phyloP scores from a whole-genome alignment of 257 asterid genomes.

The Marsdenia floribunda region DNA sequence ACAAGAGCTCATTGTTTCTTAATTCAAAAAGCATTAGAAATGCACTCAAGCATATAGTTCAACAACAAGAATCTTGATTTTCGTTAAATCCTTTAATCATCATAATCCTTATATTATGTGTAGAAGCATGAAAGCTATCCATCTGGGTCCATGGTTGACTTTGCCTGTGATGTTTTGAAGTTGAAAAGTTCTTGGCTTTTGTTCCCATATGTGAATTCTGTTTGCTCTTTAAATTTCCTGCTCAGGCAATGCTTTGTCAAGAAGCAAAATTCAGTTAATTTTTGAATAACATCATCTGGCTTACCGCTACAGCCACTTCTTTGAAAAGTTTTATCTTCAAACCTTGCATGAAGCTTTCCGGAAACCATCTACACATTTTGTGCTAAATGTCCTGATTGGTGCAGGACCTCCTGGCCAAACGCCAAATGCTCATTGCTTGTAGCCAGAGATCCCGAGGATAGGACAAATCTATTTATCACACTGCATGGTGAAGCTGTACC shows the following conservation, averaged over 20 bases:
- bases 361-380: slow-evolving; percentile 3
- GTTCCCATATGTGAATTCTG: background rate
- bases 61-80: background rate
- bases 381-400: slow-evolving; percentile 19
- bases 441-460: slow-evolving; percentile 87
- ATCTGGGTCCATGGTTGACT: slow-evolving; percentile 90
- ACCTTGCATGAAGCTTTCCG: background rate
- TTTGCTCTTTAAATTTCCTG: background rate
- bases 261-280: background rate
- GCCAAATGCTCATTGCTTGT: slow-evolving; percentile 93
- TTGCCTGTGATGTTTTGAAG: slow-evolving; percentile 65
- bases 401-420: slow-evolving; percentile 89
- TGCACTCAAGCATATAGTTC: background rate
- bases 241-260: background rate
- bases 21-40: background rate
- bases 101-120: slow-evolving; percentile 10
- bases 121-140: slow-evolving; percentile 92
- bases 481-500: slow-evolving; percentile 85
- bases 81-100: background rate
- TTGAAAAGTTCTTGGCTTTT: background rate
- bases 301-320: background rate
- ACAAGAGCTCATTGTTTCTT: background rate
- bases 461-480: slow-evolving; percentile 70
- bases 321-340: background rate
- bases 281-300: background rate